Percentiles rank a stretch among this genome's conserved stretches.
phyloP scores from a whole-genome alignment of 257 asterid genomes.

The Fraxinus americana region DNA sequence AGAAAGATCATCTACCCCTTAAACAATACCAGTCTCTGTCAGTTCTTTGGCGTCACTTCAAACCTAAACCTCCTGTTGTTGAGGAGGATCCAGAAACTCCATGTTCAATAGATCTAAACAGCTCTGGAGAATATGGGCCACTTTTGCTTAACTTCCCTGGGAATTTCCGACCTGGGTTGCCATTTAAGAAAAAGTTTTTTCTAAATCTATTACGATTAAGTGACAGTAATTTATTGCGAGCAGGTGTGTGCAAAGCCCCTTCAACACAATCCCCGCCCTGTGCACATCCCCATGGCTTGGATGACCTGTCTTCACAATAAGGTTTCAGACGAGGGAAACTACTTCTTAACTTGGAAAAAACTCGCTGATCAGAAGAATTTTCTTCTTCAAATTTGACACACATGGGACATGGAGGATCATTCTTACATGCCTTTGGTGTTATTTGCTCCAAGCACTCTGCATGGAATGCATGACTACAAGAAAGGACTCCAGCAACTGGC shows the following conservation, averaged over 20 bases:
- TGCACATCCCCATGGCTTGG: conserved; percentile 78
- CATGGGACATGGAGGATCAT: conserved; percentile 90
- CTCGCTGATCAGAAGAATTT: conserved; percentile 57
- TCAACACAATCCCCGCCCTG: conserved; percentile 89
- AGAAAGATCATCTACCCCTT: conserved; percentile 17
- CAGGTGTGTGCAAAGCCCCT: conserved; percentile 72
- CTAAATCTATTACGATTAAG: conserved; percentile 63
- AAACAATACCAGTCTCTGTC: conserved; percentile 3
- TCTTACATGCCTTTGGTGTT: conserved; percentile 75
- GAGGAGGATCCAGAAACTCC: conserved; percentile 63
- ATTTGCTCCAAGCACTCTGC: conserved; percentile 95
- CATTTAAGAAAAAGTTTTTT: conserved; percentile 62
- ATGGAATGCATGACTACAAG: conserved; percentile 89
- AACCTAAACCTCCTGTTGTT: conserved; percentile 34
- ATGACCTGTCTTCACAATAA: conserved; percentile 69
- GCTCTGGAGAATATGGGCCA: conserved; percentile 62
- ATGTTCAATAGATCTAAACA: conserved; percentile 54
- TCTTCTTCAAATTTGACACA: conserved; percentile 70
- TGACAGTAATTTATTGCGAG: conserved; percentile 61
- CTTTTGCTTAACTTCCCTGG: conserved; percentile 69
- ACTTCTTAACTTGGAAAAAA: conserved; percentile 53
- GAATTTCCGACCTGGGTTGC: conserved; percentile 53
- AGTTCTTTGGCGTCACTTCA: conserved; percentile 34
- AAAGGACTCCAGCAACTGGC: conserved; percentile 93
- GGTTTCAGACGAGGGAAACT: conserved; percentile 65